Percentiles rank a stretch among this genome's conserved stretches.
These are phyloP conservation scores for Trapa incisa DNA, from an alignment of 345 rosid genomes.

Conservation along the genomic window DNA sequence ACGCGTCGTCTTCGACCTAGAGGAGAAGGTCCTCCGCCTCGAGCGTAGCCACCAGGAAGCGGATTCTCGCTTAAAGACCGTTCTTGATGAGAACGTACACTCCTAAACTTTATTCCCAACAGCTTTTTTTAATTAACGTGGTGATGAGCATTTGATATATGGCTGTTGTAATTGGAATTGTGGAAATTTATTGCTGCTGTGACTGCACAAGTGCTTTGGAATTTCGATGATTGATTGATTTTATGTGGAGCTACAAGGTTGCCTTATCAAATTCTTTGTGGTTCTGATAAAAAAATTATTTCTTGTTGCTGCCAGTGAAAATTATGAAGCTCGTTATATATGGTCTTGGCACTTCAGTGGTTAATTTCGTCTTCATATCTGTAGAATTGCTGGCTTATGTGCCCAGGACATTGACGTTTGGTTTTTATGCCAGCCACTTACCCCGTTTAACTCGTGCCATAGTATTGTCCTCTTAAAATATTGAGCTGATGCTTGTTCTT, in stretches of 20 bases:
- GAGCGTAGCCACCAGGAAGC: constrained; percentile 43
- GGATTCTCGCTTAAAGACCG: constrained; percentile 41
- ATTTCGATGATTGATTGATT: no score
- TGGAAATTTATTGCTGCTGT: not conserved
- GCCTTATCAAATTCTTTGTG: no score
- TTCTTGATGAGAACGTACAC: constrained; percentile 60
- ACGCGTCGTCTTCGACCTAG: constrained; percentile 40
- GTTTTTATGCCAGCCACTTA: not conserved
- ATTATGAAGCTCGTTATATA: no score
- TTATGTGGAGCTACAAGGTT: no score
- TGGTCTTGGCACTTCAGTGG: no score
- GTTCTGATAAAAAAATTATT: no score
- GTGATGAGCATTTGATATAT: not conserved
- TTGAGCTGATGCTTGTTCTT: constrained; percentile 7
- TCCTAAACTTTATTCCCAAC: not conserved
- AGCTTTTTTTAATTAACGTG: not conserved
- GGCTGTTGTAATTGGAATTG: not conserved
- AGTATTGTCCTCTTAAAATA: not conserved
- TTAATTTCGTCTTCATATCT: no score
- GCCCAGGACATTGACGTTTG: no score
- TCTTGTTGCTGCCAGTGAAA: no score
- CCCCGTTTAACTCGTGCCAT: not conserved
- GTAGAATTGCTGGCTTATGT: no score
- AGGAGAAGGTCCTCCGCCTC: constrained; percentile 34
- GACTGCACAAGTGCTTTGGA: no score